Evolutionary conservation across 257 asterid species (phyloP).

Genomic region (Capsicum rhomboideum): DNA sequence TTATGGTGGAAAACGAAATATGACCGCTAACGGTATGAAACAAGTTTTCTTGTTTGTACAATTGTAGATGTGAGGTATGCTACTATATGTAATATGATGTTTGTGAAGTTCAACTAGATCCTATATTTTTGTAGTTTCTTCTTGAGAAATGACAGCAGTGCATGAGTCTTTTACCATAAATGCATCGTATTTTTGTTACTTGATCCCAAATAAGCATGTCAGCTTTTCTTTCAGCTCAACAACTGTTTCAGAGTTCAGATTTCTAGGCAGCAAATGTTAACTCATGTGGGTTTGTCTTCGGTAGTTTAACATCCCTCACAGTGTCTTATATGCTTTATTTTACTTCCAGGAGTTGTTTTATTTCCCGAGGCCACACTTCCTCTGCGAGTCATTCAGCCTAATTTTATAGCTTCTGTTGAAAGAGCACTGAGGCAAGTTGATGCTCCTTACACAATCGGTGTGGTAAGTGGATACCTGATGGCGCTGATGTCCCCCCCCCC

Average conservation of each 20-base stretch:
- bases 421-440: conserved; percentile 72
- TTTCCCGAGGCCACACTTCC: conserved; percentile 98
- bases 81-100: background rate
- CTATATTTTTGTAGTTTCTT: background rate
- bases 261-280: background rate
- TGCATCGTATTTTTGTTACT: background rate
- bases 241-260: background rate
- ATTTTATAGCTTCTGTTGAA: conserved; percentile 78
- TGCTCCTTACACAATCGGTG: conserved; percentile 77
- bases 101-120: conserved; percentile 1
- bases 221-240: background rate
- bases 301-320: background rate
- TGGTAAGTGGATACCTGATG: conserved; percentile 44
- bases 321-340: background rate
- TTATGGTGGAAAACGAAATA: background rate
- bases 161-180: background rate
- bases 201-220: background rate
- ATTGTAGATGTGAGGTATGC: background rate
- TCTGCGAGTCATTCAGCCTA: conserved; percentile 67
- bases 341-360: conserved; percentile 73
- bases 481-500: background rate
- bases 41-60: background rate
- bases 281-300: background rate
- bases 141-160: background rate
- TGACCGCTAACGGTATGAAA: background rate